phyloP scores from a whole-genome alignment of 257 asterid species.

The Parsonsia alboflavescens region DNA sequence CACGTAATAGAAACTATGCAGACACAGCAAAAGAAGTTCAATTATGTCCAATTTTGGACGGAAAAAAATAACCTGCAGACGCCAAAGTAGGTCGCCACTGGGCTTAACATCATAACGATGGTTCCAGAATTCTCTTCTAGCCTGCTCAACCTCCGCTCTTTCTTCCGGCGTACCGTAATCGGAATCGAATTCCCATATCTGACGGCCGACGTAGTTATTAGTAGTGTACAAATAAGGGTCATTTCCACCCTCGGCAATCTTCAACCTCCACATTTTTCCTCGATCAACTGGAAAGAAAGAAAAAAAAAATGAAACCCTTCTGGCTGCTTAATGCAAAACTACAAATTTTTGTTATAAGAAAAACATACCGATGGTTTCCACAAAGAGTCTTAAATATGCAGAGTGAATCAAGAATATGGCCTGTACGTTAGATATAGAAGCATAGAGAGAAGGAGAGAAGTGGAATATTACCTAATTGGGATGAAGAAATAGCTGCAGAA shows the following conservation, averaged over 20 bases:
- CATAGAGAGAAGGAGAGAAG: not conserved
- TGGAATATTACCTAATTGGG: not conserved
- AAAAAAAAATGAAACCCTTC: too few relatives aligned
- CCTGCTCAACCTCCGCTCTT: constrained; percentile 36
- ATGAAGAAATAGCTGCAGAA: too few relatives aligned
- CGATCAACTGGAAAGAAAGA: too few relatives aligned
- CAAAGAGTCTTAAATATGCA: not conserved
- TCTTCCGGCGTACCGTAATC: constrained; percentile 48
- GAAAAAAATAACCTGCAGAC: constrained; percentile 37
- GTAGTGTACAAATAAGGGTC: constrained; percentile 57
- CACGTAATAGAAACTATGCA: too few relatives aligned
- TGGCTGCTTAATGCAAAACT: too few relatives aligned
- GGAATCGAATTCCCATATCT: constrained; percentile 55
- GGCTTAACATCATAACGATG: constrained; percentile 54
- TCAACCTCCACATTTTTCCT: constrained; percentile 54
- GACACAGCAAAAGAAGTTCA: too few relatives aligned
- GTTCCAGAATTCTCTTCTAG: constrained; percentile 51
- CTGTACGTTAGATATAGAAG: not conserved
- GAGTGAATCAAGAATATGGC: not conserved
- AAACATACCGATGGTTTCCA: not conserved
- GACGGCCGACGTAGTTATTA: constrained; percentile 59
- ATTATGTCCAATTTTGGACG: too few relatives aligned
- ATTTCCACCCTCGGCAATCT: constrained; percentile 45
- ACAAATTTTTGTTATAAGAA: too few relatives aligned
- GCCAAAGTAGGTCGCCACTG: constrained; percentile 58